Conservation (phyloP, 345 rosid species). For the Mallotus nudiflorus region DNA sequence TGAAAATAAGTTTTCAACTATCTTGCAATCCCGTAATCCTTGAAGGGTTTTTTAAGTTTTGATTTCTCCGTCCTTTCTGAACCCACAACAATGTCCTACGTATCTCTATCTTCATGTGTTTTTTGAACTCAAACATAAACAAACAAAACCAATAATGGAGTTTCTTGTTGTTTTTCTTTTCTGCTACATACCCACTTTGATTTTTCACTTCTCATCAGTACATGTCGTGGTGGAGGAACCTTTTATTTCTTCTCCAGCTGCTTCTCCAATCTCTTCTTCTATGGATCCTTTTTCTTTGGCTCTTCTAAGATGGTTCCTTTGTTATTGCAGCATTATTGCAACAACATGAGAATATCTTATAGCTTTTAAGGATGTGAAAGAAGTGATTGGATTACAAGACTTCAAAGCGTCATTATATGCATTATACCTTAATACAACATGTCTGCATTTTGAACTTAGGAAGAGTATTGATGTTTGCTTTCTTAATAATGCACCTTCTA, state of each 20-base stretch:
- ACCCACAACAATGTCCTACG: constrained; percentile 10
- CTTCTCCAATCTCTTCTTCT: constrained; percentile 43
- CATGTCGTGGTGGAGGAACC: constrained; percentile 28
- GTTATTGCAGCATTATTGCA: no score
- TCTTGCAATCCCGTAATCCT: no score
- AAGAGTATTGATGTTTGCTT: no score
- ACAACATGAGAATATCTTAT: no score
- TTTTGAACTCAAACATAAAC: constrained; percentile 5
- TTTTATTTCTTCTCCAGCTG: constrained; percentile 34
- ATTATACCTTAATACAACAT: no score
- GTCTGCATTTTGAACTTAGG: no score
- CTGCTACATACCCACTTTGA: constrained; percentile 50
- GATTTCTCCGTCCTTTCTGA: constrained; percentile 16
- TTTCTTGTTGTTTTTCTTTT: constrained; percentile 39
- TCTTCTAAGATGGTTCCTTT: no score
- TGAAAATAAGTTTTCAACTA: no score
- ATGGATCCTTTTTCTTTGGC: constrained; percentile 52
- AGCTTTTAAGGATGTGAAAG: no score
- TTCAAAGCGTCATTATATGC: no score
- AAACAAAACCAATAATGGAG: constrained; percentile 43
- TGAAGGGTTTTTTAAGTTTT: not conserved
- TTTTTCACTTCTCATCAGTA: constrained; percentile 23
- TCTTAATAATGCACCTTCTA: no score
- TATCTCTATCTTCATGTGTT: constrained; percentile 34
- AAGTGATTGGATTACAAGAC: no score